Conservation (phyloP, 2,329 filamentous ascomycete genomes). For the Colletotrichum nymphaeae region DNA sequence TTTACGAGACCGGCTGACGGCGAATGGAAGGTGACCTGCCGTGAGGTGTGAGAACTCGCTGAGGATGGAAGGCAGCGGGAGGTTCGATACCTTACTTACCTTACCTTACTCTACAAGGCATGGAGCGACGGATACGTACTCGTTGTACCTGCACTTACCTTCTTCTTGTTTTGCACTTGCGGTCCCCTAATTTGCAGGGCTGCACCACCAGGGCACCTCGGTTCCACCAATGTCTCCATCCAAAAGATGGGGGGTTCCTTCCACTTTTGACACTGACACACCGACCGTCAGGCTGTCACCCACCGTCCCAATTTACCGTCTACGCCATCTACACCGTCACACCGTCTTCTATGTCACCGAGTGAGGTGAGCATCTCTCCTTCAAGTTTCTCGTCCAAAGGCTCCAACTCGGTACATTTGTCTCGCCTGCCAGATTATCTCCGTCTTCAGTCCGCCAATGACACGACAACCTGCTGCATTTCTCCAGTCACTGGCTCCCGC, state of each 20-base stretch:
- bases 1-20: not conserved
- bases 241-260: not conserved
- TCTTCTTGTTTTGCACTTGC: not conserved
- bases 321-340: not conserved
- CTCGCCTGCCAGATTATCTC: too few species aligned
- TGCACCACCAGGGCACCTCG: constrained; percentile 1
- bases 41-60: too few species aligned
- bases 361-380: too few species aligned
- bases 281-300: not conserved
- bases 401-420: too few species aligned
- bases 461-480: not conserved
- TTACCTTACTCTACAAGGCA: not conserved
- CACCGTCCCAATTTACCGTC: not conserved
- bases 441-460: not conserved
- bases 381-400: too few species aligned
- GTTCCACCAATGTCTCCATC: constrained; percentile 22
- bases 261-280: not conserved
- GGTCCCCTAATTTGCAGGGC: constrained; percentile 25
- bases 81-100: not conserved
- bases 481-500: not conserved
- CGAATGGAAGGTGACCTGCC: not conserved
- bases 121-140: not conserved
- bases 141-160: not conserved
- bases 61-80: not conserved
- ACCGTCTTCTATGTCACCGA: not conserved